A percentile compares a stretch with the other conserved stretches of the same genome.
Conservation (phyloP, 2,329 filamentous ascomycete species). For the Dactylonectria macrodidyma region DNA sequence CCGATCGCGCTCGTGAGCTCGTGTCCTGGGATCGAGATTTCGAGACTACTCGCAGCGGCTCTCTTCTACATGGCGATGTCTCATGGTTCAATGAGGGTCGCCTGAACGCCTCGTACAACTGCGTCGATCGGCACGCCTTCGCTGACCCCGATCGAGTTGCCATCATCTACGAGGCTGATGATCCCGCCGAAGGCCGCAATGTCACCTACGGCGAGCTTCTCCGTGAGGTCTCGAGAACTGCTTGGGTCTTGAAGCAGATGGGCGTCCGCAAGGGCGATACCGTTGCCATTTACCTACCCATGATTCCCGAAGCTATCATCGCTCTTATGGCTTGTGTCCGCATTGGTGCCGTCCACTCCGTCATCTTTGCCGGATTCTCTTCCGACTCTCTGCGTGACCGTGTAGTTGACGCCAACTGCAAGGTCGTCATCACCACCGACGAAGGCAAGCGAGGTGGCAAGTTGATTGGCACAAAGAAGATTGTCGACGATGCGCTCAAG, state of each 20-base stretch:
- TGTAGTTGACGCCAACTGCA: conserved; percentile 90
- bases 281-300: conserved; percentile 96
- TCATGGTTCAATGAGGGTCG: conserved; percentile 96
- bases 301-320: conserved; percentile 97
- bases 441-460: conserved; percentile 99
- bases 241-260: conserved; percentile 93
- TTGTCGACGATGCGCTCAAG: conserved; percentile 97
- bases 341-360: conserved; percentile 96
- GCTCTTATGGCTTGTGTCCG: conserved; percentile 92
- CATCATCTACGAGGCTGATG: conserved; percentile 99
- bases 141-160: conserved; percentile 93
- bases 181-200: conserved; percentile 86
- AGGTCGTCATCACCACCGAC: conserved; percentile 96
- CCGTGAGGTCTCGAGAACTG: conserved; percentile 88
- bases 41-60: conserved; percentile 86
- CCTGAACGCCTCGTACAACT: conserved; percentile 97
- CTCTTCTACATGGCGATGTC: conserved; percentile 83
- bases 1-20: conserved; percentile 85
- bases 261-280: conserved; percentile 98
- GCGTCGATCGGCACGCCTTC: conserved; percentile 95
- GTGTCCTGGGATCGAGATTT: conserved; percentile 94
- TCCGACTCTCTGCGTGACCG: conserved; percentile 96
- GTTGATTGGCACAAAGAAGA: conserved; percentile 98
- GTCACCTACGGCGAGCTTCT: conserved; percentile 96
- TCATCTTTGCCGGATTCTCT: conserved; percentile 98